Conservation (phyloP, 2,329 filamentous ascomycete species). For the Aspergillus sp. region DNA sequence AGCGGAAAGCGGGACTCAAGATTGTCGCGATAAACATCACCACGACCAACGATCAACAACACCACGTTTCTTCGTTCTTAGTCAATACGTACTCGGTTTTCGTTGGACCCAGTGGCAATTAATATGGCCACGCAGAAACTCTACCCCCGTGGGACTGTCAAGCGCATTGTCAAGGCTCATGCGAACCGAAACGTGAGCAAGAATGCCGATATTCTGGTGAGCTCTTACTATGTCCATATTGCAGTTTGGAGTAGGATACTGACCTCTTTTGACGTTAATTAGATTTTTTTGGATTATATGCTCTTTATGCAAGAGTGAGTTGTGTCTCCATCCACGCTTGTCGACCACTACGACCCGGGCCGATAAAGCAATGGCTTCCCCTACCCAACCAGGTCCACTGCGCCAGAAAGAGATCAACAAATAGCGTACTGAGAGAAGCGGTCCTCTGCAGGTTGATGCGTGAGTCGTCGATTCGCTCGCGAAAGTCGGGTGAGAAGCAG, state of each 20-base stretch:
- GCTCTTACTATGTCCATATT: conserved; percentile 14
- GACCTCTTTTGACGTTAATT: background rate
- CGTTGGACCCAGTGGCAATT: background rate
- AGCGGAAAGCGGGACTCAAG: background rate
- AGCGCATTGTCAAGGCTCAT: conserved; percentile 85
- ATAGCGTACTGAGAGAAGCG: conserved; percentile 1
- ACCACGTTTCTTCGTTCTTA: background rate
- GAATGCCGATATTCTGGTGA: conserved; percentile 75
- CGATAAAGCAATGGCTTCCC: background rate
- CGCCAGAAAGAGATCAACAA: background rate
- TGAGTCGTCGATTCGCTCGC: conserved; percentile 68
- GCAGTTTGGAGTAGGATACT: background rate
- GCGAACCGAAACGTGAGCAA: conserved; percentile 72
- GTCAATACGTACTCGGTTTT: too few relatives aligned
- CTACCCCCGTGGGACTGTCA: conserved; percentile 76
- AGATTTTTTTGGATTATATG: conserved; percentile 81
- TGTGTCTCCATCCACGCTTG: background rate
- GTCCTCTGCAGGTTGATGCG: conserved; percentile 56
- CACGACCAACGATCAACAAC: background rate
- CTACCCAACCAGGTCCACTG: background rate
- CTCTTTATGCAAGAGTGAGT: conserved; percentile 64
- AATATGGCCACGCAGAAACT: conserved; percentile 63
- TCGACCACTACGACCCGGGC: background rate
- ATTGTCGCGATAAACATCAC: background rate
- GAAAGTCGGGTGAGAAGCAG: conserved; percentile 62